These are phyloP conservation scores for Solanum boliviense DNA, from an alignment of 257 asterid genomes.

Conservation along the genomic window DNA sequence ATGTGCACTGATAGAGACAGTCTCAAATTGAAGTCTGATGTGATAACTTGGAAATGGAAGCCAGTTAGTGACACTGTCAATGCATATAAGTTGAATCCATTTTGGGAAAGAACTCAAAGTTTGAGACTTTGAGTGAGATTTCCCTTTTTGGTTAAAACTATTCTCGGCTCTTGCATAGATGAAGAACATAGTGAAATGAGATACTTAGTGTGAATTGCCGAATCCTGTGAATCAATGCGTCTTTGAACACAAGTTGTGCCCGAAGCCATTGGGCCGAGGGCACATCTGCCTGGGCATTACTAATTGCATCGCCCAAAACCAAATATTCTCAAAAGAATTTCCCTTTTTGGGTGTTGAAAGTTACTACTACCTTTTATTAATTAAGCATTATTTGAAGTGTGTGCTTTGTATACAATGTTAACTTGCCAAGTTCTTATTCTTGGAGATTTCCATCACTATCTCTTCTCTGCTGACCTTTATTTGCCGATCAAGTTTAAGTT, in stretches of 20 bases:
- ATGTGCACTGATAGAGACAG: neutral
- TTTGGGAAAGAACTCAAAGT: neutral
- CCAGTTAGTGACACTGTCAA: neutral
- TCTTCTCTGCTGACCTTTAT: neutral
- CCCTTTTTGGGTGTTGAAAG: neutral
- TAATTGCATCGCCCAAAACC: neutral
- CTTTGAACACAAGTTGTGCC: neutral
- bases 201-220: neutral
- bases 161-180: slow-evolving; percentile 23
- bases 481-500: neutral
- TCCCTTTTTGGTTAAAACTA: neutral
- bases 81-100: neutral
- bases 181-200: slow-evolving; percentile 37
- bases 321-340: neutral
- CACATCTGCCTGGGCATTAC: neutral
- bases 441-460: neutral
- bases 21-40: neutral
- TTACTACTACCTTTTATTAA: neutral
- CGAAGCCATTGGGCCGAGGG: neutral
- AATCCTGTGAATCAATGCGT: neutral
- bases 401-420: neutral
- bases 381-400: neutral
- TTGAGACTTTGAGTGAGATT: neutral
- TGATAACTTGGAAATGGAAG: neutral
- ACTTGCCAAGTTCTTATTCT: neutral